Base-by-base conservation (phyloP, 306 rosid species). In the Betula pendula region DNA sequence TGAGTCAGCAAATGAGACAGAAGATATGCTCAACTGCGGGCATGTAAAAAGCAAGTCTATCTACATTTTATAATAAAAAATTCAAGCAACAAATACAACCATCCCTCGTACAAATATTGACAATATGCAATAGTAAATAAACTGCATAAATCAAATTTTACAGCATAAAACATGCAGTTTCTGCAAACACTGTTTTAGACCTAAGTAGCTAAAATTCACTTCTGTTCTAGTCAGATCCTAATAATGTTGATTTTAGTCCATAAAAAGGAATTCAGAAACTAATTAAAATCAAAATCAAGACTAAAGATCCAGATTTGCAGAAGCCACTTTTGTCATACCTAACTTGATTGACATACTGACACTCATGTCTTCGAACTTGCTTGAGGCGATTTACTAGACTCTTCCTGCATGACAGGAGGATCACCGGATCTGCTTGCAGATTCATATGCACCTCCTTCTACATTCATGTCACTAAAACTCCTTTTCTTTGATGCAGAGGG, bases 401-500 rank as follows among this genome's bases (percentile, higher is more conserved):
- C 89, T 75, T 80, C 85, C 5, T 19, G 80, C 25, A 38, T 20
- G 63, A 75, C 71, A 43, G 74, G 71, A 69, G 74, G 52, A 75
- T 72, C 72, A 67, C 55, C 77, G 5, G 81, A 50, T 19, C 76
- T 81, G 16, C 67, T 70, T 60, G 73, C 78, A 55, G 76, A 82
- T 74, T 86, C 87, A 38, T 80, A 86, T 12, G 80, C 90, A 74
- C 83, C 93, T 75, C 83, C 93, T 48, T 73, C 90, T 25, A 56
- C 72, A 83, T 81, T 88, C 62, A 82, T 75, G 67, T 89, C 91
- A 72, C 74, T 48, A 53, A 77, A 90, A 83, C 89, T 89, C 88
- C 96, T 86, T 82, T 95, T 95, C 96, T 90, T 95, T 20, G 82
- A 49, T 52, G 79, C 22, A 24, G 83, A 49, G n/a, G 40, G 84